These are phyloP conservation scores for Candida michaelii DNA, from an alignment of 805 yeast species.

Conservation along the genomic window DNA sequence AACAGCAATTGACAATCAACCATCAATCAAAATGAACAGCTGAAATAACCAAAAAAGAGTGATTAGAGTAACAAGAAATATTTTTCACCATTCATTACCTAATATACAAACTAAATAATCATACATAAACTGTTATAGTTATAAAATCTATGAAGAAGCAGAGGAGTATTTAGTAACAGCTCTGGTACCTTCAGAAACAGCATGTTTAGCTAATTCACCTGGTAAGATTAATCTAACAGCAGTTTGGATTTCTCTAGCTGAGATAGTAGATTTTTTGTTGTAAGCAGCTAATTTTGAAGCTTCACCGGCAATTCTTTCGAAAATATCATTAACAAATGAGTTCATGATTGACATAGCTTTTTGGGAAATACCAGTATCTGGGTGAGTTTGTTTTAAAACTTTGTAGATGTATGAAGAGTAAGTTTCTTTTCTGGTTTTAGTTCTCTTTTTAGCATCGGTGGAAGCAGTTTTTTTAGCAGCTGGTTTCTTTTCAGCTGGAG, in stretches of 20 bases:
- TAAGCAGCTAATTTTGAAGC: slow-evolving; percentile 98
- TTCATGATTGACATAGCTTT: slow-evolving; percentile 98
- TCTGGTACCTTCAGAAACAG: slow-evolving; percentile 98
- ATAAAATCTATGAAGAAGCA: slow-evolving; percentile 35
- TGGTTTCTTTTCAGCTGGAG: slow-evolving; percentile 95
- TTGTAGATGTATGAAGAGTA: slow-evolving; percentile 98
- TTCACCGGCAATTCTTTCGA: slow-evolving; percentile 97
- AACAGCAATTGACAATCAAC: background rate
- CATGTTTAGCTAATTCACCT: slow-evolving; percentile 98
- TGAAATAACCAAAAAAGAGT: background rate
- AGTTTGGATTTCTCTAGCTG: slow-evolving; percentile 98
- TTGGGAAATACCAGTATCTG: slow-evolving; percentile 99
- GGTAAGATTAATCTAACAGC: slow-evolving; percentile 98
- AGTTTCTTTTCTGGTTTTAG: slow-evolving; percentile 96
- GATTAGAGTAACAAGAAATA: background rate
- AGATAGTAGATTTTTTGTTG: slow-evolving; percentile 97
- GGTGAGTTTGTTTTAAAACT: slow-evolving; percentile 98
- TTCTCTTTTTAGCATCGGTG: slow-evolving; percentile 83
- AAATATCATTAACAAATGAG: slow-evolving; percentile 96
- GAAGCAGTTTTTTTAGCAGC: slow-evolving; percentile 84
- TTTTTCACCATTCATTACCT: slow-evolving; percentile 12
- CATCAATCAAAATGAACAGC: background rate
- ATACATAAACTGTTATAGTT: slow-evolving; percentile 9
- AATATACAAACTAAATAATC: slow-evolving; percentile 11
- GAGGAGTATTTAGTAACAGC: slow-evolving; percentile 96